Conservation (phyloP, 495 filamentous ascomycete genomes). For the Podospora appendiculata region DNA sequence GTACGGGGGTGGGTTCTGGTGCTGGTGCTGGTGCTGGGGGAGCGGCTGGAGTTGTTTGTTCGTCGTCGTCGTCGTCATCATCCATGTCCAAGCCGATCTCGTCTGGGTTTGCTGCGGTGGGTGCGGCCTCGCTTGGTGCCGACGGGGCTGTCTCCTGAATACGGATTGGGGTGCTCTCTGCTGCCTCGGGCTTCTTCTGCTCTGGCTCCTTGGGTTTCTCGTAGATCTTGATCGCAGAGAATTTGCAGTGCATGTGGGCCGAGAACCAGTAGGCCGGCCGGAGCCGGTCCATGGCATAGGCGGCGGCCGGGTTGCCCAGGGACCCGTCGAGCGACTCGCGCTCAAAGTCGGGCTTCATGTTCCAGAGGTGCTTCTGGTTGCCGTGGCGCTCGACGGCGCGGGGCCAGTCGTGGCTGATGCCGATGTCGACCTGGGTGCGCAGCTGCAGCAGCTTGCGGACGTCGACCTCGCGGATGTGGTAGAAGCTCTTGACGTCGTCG, state of each 20-base stretch:
- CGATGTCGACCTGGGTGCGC: constrained; percentile 75
- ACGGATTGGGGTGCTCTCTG: background rate
- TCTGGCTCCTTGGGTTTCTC: constrained; percentile 23
- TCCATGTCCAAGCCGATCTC: constrained; percentile 11
- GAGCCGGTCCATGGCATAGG: constrained; percentile 69
- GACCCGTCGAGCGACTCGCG: constrained; percentile 63
- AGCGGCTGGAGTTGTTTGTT: constrained; percentile 5
- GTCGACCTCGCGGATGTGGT: constrained; percentile 87
- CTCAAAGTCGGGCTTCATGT: constrained; percentile 62
- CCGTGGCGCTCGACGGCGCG: constrained; percentile 68
- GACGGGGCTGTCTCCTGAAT: background rate
- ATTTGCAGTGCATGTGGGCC: constrained; percentile 86
- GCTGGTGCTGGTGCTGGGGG: background rate
- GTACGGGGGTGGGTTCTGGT: no score
- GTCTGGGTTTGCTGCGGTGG: constrained; percentile 3
- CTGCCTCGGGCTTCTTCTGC: background rate
- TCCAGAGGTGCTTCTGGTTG: constrained; percentile 53
- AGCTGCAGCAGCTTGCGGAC: constrained; percentile 82
- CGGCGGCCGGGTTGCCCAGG: constrained; percentile 71
- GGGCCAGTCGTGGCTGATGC: constrained; percentile 95
- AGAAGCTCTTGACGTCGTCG: constrained; percentile 67
- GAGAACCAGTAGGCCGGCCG: constrained; percentile 88
- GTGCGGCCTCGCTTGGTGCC: background rate
- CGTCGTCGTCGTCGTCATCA: constrained; percentile 45
- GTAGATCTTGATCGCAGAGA: constrained; percentile 63